Evolutionary conservation across 2,329 filamentous ascomycete species (phyloP).

Genomic region (Talaromyces atroroseus): DNA sequence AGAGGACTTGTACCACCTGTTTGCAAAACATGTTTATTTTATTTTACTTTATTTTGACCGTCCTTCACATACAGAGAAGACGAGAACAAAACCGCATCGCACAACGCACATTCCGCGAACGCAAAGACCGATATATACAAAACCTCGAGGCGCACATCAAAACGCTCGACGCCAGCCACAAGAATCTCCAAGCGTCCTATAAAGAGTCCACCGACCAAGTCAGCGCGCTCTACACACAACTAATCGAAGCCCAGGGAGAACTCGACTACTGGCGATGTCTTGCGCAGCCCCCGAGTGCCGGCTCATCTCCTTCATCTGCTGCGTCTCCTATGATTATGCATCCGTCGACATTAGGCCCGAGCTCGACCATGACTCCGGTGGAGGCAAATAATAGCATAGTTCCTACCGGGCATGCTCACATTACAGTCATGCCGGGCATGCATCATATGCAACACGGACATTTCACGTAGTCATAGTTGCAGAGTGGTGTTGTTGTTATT

Average conservation of each 20-base stretch:
- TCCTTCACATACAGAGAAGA: conserved; percentile 4
- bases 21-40: too few relatives aligned
- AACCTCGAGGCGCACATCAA: conserved; percentile 56
- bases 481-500: neutral
- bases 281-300: conserved; percentile 2
- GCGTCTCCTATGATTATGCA: neutral
- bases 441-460: conserved; percentile 2
- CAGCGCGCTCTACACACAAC: conserved; percentile 10
- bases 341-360: neutral
- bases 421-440: neutral
- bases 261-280: conserved; percentile 12
- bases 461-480: neutral
- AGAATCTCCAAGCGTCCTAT: conserved; percentile 10
- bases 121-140: conserved; percentile 81
- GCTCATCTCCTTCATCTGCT: neutral
- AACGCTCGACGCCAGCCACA: conserved; percentile 11
- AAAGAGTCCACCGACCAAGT: conserved; percentile 12
- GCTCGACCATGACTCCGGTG: neutral
- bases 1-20: neutral
- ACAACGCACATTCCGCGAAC: conserved; percentile 80
- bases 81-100: conserved; percentile 87
- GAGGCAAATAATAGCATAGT: neutral
- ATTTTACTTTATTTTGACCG: neutral
- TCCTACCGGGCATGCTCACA: neutral
- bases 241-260: conserved; percentile 7